Evolutionary conservation across 2,329 filamentous ascomycete species (phyloP), one percentile per base, ranked within the genome.

Genomic region (Moelleriella libera): DNA sequence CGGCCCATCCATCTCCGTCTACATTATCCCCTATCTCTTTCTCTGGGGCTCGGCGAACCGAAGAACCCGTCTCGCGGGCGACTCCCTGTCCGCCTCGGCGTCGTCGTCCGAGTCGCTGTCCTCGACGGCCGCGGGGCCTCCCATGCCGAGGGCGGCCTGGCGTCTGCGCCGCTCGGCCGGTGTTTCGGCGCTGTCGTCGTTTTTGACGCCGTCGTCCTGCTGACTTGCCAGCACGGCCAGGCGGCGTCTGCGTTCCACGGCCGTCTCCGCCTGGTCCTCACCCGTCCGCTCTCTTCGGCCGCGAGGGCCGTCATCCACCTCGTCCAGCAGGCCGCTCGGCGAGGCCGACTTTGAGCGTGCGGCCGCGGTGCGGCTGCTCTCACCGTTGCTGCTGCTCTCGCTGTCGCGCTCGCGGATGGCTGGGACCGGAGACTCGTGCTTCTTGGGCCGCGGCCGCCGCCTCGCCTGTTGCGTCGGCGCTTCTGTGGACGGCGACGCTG

Each of bases 91-190:
- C 30, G 67, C 73, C 51, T 21, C 21, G 21, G 78, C 74, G 50
- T 80, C 77, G 29, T 81, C 79, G 29, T 66, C 64, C 30, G 58
- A 64, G 34, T 81, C 72, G 48, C 70, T 76, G 47, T 70, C 69
- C 48, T 71, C 70, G 43, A 68, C 71, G 14, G 67, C 68, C 0
- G 60, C 64, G 2, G 60, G 62, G 6, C 62, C 58, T 12, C 67
- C 64, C 51, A 84, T 69, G 8, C 85, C 84, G 2, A 90, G 66
- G 1, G 85, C 86, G 1, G 84, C 84, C 55, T 88, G 79, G 55
- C 86, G 76, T 47, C 86, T 71, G 41, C 83, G 74, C 48, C 82
- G 72, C 62, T 90, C 86, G 0, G 85, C 85, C 0, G 83, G 81
- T 0, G 84, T 88, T 64, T 89, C 85, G 34, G 67, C 70, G 34